Conservation (phyloP, 768 basidiomycete genomes). For the Amanita subjunquillea region DNA sequence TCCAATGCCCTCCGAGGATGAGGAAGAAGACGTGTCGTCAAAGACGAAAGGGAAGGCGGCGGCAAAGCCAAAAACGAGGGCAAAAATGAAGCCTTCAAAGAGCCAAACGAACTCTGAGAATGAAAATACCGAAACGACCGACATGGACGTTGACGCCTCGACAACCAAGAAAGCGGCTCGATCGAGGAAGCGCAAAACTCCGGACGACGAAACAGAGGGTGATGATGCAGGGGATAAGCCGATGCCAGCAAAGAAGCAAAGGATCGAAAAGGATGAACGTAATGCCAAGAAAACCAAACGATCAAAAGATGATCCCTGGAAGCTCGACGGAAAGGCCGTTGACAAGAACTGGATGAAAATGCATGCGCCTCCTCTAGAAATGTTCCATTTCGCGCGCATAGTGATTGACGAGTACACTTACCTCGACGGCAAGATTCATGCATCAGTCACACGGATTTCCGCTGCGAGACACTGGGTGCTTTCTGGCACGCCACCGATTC, state of each 20-base stretch:
- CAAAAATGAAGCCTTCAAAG: slow-evolving; percentile 10
- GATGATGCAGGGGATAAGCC: slow-evolving; percentile 26
- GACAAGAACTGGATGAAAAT: slow-evolving; percentile 69
- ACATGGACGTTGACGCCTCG: slow-evolving; percentile 8
- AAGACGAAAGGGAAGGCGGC: slow-evolving; percentile 22
- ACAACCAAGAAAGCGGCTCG: not conserved
- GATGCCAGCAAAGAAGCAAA: slow-evolving; percentile 28
- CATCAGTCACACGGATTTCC: slow-evolving; percentile 66
- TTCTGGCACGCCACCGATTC: slow-evolving; percentile 92
- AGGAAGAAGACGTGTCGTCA: slow-evolving; percentile 9
- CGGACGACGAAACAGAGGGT: slow-evolving; percentile 6
- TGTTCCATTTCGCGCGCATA: slow-evolving; percentile 85
- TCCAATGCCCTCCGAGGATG: slow-evolving; percentile 21
- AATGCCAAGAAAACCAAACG: slow-evolving; percentile 51
- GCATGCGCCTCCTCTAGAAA: slow-evolving; percentile 78
- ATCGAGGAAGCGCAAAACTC: slow-evolving; percentile 7
- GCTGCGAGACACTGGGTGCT: slow-evolving; percentile 87
- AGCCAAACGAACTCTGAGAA: slow-evolving; percentile 16
- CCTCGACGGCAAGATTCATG: slow-evolving; percentile 68
- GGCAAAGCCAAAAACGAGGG: slow-evolving; percentile 10
- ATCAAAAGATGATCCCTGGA: slow-evolving; percentile 69
- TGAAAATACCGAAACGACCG: slow-evolving; percentile 11
- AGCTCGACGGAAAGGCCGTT: slow-evolving; percentile 50
- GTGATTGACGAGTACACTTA: slow-evolving; percentile 96
- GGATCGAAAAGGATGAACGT: slow-evolving; percentile 24